Evolutionary conservation across 345 rosid species (phyloP), one percentile per base, ranked within the genome.

Genomic region (Cochlearia excelsa): DNA sequence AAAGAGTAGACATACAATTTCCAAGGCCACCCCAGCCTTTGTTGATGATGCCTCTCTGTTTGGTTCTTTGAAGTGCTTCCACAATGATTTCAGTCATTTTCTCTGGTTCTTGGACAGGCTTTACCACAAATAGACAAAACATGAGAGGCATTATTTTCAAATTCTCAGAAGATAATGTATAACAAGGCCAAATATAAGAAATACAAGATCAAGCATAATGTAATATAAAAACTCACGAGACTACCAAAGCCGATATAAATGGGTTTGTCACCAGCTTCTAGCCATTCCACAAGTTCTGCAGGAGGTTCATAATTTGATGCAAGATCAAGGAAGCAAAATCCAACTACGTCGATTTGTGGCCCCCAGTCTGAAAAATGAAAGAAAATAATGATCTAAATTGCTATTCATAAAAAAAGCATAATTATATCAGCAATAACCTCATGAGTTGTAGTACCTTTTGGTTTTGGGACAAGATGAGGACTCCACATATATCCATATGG

Each of bases 21-120:
- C 97, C 97, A 65, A 90, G 87, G 65, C 97, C 97, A 64, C 97
- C 97, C 99, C 99, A 94, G 55, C 99, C 99, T 82, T 87, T 90
- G 72, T 90, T 90, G 58, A 94, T 94, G 77, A 90, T 87, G 69
- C 95, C 97, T 79, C 97, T 78, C 76, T 90, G 93, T 67, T 79
- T 88, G 37, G 97, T 90, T 75, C 62, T 67, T 66, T 80, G 83
- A 62, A 90, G 66, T 52, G 92, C 93, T 64, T 83, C 78, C 57
- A 90, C 93, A 54, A 87, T 90, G 66, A 79, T 75, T 56, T 82
- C 84, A 34, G 95, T 90, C 95, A 90, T 87, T 67, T 82, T 84
- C 69, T 80, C 84, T 57, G 97, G 97, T 65, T 83, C 93, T 84
- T 84, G 75, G 44, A 90, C 88, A 76, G 97, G 97, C 95, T 90